Conservation (phyloP, 371 early-diverging fungal species). For the Mortierella sp. region DNA sequence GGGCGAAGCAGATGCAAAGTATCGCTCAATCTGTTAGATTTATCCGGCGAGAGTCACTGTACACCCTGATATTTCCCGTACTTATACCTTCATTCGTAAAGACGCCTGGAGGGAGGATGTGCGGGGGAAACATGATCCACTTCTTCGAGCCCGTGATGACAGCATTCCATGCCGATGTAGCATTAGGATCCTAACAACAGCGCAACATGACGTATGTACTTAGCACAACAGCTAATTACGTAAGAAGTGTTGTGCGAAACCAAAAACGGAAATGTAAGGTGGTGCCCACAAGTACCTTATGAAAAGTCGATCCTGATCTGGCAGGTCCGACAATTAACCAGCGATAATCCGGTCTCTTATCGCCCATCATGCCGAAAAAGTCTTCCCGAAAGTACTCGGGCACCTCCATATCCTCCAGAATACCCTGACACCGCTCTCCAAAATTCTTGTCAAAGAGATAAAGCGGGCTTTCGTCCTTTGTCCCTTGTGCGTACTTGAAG, state of each 20-base stretch:
- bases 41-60: too few species aligned
- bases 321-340: conserved; percentile 80
- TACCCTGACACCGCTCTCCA: conserved; percentile 55
- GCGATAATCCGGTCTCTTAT: conserved; percentile 71
- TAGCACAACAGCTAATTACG: too few species aligned
- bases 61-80: too few species aligned
- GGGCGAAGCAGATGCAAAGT: background rate
- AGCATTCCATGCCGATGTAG: conserved; percentile 80
- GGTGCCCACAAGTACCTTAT: conserved; percentile 53
- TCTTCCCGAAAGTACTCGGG: conserved; percentile 73
- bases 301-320: conserved; percentile 72
- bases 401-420: conserved; percentile 65
- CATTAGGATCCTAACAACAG: conserved; percentile 66
- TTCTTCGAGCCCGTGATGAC: conserved; percentile 71
- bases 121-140: conserved; percentile 73
- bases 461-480: conserved; percentile 67
- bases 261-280: background rate
- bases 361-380: conserved; percentile 63
- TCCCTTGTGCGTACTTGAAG: conserved; percentile 57
- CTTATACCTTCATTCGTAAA: conserved; percentile 61
- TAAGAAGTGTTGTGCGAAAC: too few species aligned
- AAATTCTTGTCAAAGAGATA: conserved; percentile 79
- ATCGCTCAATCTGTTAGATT: too few species aligned
- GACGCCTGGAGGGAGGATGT: conserved; percentile 75
- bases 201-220: too few species aligned